phyloP scores from a whole-genome alignment of 768 basidiomycete genomes.

The Leccinum broughii region DNA sequence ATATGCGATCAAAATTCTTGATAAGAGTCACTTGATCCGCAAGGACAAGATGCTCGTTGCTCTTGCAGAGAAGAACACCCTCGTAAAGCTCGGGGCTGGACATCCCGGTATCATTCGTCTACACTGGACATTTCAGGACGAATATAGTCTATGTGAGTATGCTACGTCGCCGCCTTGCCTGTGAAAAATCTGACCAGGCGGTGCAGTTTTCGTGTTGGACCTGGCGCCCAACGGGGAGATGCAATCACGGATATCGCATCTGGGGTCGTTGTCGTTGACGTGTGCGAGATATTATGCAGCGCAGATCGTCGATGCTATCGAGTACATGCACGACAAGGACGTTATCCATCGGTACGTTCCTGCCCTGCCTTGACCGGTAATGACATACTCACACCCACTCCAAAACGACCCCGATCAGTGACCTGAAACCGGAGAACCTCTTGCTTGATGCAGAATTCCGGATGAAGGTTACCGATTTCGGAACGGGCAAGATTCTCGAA shows the following conservation, averaged over 20 bases:
- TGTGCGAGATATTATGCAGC: constrained; percentile 87
- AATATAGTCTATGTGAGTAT: constrained; percentile 76
- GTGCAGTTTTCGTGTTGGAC: constrained; percentile 75
- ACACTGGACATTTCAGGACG: constrained; percentile 85
- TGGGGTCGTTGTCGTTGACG: constrained; percentile 82
- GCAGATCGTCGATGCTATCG: constrained; percentile 84
- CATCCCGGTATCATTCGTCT: constrained; percentile 84
- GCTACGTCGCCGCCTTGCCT: background rate
- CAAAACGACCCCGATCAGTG: constrained; percentile 37
- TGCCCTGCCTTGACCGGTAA: background rate
- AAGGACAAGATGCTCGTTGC: constrained; percentile 78
- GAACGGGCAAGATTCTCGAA: constrained; percentile 80
- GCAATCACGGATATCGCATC: constrained; percentile 64
- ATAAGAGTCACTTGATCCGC: constrained; percentile 79
- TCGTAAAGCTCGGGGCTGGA: constrained; percentile 60
- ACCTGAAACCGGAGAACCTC: constrained; percentile 86
- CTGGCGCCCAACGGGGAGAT: constrained; percentile 77
- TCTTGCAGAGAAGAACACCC: constrained; percentile 76
- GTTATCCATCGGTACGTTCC: constrained; percentile 76
- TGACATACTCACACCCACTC: constrained; percentile 14
- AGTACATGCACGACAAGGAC: constrained; percentile 87
- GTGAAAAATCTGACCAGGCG: constrained; percentile 7
- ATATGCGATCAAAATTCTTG: constrained; percentile 80
- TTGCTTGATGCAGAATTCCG: constrained; percentile 85
- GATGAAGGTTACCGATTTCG: constrained; percentile 96